phyloP scores from a whole-genome alignment of 345 rosid genomes.

The Noccaea bulbosa region DNA sequence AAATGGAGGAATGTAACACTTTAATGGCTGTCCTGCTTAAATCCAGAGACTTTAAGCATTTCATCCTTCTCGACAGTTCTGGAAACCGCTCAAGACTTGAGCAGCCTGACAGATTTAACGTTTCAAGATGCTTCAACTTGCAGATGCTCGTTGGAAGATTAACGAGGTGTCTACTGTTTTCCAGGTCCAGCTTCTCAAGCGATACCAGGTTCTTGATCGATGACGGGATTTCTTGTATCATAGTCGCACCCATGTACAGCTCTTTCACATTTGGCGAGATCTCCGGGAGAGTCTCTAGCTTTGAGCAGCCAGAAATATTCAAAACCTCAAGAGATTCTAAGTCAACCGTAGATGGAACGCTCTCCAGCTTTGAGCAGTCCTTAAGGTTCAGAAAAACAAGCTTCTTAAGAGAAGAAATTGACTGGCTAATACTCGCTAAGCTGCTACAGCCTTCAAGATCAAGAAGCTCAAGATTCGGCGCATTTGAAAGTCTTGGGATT shows the following conservation, averaged over 20 bases:
- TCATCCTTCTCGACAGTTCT: slow-evolving; percentile 35
- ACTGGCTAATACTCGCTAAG: slow-evolving; percentile 3
- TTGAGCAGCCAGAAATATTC: slow-evolving; percentile 28
- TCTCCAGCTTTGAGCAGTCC: slow-evolving; percentile 12
- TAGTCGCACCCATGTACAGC: slow-evolving; percentile 33
- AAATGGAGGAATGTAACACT: slow-evolving; percentile 30
- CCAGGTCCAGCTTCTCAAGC: slow-evolving; percentile 39
- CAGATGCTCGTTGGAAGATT: slow-evolving; percentile 33
- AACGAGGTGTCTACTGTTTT: slow-evolving; percentile 16
- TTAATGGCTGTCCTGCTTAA: slow-evolving; percentile 25
- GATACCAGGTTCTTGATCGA: slow-evolving; percentile 28
- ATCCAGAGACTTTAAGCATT: slow-evolving; percentile 33
- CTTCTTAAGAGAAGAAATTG: background rate
- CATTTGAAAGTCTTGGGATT: slow-evolving; percentile 31
- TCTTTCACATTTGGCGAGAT: slow-evolving; percentile 38
- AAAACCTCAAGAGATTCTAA: slow-evolving; percentile 26
- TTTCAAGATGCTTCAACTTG: slow-evolving; percentile 43
- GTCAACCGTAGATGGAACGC: slow-evolving; percentile 6
- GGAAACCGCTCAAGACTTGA: slow-evolving; percentile 27
- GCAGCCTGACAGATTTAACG: slow-evolving; percentile 39
- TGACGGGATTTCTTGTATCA: slow-evolving; percentile 38
- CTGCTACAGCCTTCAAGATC: slow-evolving; percentile 36
- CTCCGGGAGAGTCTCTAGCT: slow-evolving; percentile 27
- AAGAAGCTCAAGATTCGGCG: slow-evolving; percentile 20
- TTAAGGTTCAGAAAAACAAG: slow-evolving; percentile 27